Evolutionary conservation across 192 early-diverging fungal genomes (phyloP), one percentile per base, ranked within the genome.

Genomic region (Spizellomyces sp.): DNA sequence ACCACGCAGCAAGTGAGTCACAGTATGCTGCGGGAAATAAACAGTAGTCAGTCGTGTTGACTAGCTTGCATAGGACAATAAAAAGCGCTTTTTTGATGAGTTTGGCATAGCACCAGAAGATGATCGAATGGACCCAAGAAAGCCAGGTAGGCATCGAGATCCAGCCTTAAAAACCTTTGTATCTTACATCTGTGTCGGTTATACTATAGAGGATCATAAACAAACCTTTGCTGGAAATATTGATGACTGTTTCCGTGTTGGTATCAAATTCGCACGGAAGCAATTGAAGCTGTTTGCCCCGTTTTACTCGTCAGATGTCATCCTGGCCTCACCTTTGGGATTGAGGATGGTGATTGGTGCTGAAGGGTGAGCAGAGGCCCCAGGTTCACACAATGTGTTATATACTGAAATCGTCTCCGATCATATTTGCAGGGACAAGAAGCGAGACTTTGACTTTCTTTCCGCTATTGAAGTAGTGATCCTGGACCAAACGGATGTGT

Each of bases 181-280:
- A 42, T 15, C 60, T 22, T 6, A 15, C 9, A 9, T 62, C 5
- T 19, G 5, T 15, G 9, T 62, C 6, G 15, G 0, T 6, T 27
- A 15, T 17, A n/a, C 9, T 10, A 42, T 27, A 79, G 88, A 84
- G 1, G 96, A 99, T 73, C 94, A 84, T 76, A 78, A 88, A 66
- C 81, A 84, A 54, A 95, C 88, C 10, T 99, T 99, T 81, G 86
- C 79, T 7, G 97, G 96, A 52, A 98, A 98, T 77, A 94, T 95
- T 73, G 97, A 98, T 73, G 97, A 99, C 76, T 89, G 88, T 52
- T 99, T 99, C 80, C 84, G 94, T 19, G 82, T 98, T 55, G 97
- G 96, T 7, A 81, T 99, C 68, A 93, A 95, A 77, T 91, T 98
- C 61, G 86, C 90, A 6, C 84, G 91, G 48, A 95, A 90, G 77